Evolutionary conservation across 306 rosid genomes (phyloP).

Genomic region (Trifolium subterraneum): DNA sequence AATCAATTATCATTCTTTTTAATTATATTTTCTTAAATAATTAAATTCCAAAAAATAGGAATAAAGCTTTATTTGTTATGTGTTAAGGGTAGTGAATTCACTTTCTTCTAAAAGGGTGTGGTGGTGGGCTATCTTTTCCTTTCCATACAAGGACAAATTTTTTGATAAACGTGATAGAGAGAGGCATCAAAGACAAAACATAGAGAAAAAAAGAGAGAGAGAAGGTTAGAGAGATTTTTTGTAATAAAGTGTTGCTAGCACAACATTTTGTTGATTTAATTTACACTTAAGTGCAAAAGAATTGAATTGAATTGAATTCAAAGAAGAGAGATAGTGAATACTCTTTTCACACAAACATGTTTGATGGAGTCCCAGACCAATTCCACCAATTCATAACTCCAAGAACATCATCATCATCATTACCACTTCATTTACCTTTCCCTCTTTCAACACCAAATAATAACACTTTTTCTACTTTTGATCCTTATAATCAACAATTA

Average conservation of each 20-base stretch:
- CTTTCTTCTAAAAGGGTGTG: slow-evolving; percentile 80
- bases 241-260: slow-evolving; percentile 49
- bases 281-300: slow-evolving; percentile 46
- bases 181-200: slow-evolving; percentile 34
- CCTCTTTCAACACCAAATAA: slow-evolving; percentile 46
- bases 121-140: slow-evolving; percentile 65
- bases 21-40: too few relatives aligned
- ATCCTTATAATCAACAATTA: slow-evolving; percentile 47
- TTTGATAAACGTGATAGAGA: slow-evolving; percentile 69
- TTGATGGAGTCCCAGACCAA: slow-evolving; percentile 88
- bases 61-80: too few relatives aligned
- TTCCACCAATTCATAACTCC: slow-evolving; percentile 88
- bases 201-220: slow-evolving; percentile 25
- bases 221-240: slow-evolving; percentile 7
- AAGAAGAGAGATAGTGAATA: slow-evolving; percentile 33
- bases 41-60: too few relatives aligned
- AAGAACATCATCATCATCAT: slow-evolving; percentile 51
- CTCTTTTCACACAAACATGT: slow-evolving; percentile 56
- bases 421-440: slow-evolving; percentile 65
- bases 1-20: too few relatives aligned
- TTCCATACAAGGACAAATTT: slow-evolving; percentile 70
- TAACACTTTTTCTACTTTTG: slow-evolving; percentile 35
- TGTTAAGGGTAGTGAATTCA: slow-evolving; percentile 65
- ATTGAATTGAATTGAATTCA: slow-evolving; percentile 16
- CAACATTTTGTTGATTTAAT: slow-evolving; percentile 59